These are phyloP conservation scores for Bisporella sp. DNA, from an alignment of 2,329 filamentous ascomycete species.

Conservation along the genomic window DNA sequence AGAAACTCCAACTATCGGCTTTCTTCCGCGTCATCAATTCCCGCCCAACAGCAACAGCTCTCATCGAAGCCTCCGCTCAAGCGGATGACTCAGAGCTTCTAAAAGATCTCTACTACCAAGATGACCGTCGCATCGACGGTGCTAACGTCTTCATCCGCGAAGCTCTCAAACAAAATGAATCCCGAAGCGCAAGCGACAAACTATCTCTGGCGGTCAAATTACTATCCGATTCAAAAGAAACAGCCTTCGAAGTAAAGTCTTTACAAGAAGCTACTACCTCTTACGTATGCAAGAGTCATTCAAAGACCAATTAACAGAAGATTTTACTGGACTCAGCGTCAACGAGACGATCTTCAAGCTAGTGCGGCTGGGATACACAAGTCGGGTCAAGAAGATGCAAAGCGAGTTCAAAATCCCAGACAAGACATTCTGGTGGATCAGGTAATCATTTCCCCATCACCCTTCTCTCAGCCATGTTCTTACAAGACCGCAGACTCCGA, in stretches of 20 bases:
- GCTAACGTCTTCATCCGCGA: slow-evolving; percentile 83
- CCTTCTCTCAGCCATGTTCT: not conserved
- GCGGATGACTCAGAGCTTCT: slow-evolving; percentile 71
- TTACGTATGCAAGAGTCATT: slow-evolving; percentile 81
- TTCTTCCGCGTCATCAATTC: slow-evolving; percentile 92
- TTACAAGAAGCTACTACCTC: slow-evolving; percentile 76
- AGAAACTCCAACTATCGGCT: slow-evolving; percentile 79
- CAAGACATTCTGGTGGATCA: slow-evolving; percentile 81
- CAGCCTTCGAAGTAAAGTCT: slow-evolving; percentile 63
- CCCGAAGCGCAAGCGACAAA: slow-evolving; percentile 71
- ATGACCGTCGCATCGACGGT: slow-evolving; percentile 83
- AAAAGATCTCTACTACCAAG: slow-evolving; percentile 96
- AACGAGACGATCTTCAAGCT: slow-evolving; percentile 92
- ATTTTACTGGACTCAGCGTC: slow-evolving; percentile 75
- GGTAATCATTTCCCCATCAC: slow-evolving; percentile 34
- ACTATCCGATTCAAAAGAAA: slow-evolving; percentile 76
- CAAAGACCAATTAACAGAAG: slow-evolving; percentile 72
- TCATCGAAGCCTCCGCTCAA: slow-evolving; percentile 80
- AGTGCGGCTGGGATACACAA: slow-evolving; percentile 72
- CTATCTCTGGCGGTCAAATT: slow-evolving; percentile 79
- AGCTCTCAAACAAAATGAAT: slow-evolving; percentile 65
- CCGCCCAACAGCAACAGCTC: slow-evolving; percentile 75
- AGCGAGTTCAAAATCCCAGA: slow-evolving; percentile 90
- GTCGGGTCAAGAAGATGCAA: slow-evolving; percentile 80
- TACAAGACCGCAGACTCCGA: slow-evolving; percentile 50